phyloP scores from a whole-genome alignment of 805 yeast genomes.

The Candida anglica region DNA sequence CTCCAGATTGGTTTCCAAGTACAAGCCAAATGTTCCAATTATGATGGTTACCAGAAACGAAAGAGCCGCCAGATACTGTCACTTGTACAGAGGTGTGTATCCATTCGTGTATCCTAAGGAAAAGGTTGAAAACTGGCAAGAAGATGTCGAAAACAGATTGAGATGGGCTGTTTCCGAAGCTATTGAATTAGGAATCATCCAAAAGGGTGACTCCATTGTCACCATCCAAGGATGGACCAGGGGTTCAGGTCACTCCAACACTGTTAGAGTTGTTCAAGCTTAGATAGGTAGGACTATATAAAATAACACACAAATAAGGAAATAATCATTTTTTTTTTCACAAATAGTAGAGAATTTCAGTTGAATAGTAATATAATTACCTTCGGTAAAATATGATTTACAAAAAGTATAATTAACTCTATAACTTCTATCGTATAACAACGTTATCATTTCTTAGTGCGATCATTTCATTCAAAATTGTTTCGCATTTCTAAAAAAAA shows the following conservation, averaged over 20 bases:
- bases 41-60: slow-evolving; percentile 97
- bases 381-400: too few species aligned
- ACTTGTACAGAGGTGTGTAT: slow-evolving; percentile 97
- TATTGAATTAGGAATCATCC: slow-evolving; percentile 76
- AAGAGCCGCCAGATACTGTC: slow-evolving; percentile 90
- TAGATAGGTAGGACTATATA: too few species aligned
- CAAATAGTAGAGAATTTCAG: not conserved
- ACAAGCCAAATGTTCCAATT: slow-evolving; percentile 96
- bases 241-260: slow-evolving; percentile 98
- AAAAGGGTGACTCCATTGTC: slow-evolving; percentile 83
- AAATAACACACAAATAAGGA: not conserved
- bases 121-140: slow-evolving; percentile 82
- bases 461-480: too few species aligned
- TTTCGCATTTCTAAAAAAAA: too few species aligned
- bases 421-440: too few species aligned
- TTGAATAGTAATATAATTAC: too few species aligned
- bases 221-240: slow-evolving; percentile 99
- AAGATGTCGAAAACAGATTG: slow-evolving; percentile 93
- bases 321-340: not conserved
- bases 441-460: too few species aligned
- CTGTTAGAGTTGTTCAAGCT: slow-evolving; percentile 86
- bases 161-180: slow-evolving; percentile 91
- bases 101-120: slow-evolving; percentile 81
- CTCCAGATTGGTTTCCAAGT: slow-evolving; percentile 94
- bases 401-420: too few species aligned